Conservation (phyloP, 2,329 filamentous ascomycete species). For the Cryoendolithus antarcticus region DNA sequence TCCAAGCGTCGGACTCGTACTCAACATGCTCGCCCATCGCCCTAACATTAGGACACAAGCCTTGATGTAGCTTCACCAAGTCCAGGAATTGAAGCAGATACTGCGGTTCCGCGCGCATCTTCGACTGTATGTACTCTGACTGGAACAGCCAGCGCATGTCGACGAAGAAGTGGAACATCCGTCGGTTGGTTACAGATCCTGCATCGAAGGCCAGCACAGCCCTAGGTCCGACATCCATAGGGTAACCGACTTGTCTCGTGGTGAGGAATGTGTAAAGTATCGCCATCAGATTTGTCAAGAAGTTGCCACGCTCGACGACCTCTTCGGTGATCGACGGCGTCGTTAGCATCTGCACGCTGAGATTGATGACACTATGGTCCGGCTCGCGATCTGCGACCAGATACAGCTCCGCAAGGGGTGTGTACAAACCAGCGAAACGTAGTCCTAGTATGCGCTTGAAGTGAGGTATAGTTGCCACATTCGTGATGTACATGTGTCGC, state of each 20-base stretch:
- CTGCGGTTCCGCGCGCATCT: slow-evolving; percentile 67
- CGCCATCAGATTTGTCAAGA: slow-evolving; percentile 85
- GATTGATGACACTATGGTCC: slow-evolving; percentile 95
- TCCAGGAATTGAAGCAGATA: slow-evolving; percentile 94
- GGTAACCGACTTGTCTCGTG: slow-evolving; percentile 87
- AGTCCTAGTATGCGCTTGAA: slow-evolving; percentile 92
- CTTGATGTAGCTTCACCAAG: slow-evolving; percentile 88
- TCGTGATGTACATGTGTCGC: slow-evolving; percentile 88
- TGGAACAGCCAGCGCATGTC: slow-evolving; percentile 86
- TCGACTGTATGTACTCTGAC: slow-evolving; percentile 76
- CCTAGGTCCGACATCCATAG: slow-evolving; percentile 73
- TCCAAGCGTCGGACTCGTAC: slow-evolving; percentile 97
- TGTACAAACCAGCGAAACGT: slow-evolving; percentile 87
- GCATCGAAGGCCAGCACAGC: slow-evolving; percentile 87
- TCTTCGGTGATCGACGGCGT: slow-evolving; percentile 94
- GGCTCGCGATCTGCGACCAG: slow-evolving; percentile 92
- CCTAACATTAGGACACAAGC: slow-evolving; percentile 86
- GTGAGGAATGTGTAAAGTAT: slow-evolving; percentile 97
- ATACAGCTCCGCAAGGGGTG: slow-evolving; percentile 83
- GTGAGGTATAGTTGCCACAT: slow-evolving; percentile 84
- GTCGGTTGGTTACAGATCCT: slow-evolving; percentile 84
- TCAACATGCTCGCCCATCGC: slow-evolving; percentile 93
- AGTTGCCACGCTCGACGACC: slow-evolving; percentile 88
- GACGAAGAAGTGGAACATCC: slow-evolving; percentile 96
- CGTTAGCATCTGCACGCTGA: slow-evolving; percentile 91